Base-by-base conservation (phyloP, 1,284 basidiomycete species). In the Leccinum angustisporum region DNA sequence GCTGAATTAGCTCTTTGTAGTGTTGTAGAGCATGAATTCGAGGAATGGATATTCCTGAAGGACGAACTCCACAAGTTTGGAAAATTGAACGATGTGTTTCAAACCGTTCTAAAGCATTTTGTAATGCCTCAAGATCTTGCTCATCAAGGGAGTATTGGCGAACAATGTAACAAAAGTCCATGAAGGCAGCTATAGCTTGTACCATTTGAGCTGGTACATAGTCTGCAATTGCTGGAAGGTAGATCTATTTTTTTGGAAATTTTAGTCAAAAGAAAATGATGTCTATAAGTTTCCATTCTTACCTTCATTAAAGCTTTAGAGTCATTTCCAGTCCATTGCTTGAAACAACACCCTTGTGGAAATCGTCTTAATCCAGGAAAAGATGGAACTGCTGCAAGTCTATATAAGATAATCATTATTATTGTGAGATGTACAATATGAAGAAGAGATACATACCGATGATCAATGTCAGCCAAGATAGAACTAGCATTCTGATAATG, bases 191-290 rank as follows among this genome's bases (percentile, higher is more conserved):
- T 25, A 65, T 38, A 4, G 59, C 40, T 25, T 54, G 55, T 7
- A 63, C 61, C 61, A 63, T 65, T 18, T 58, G n/a, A 40, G 36
- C 14, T 9, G 61, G 64, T 14, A 65, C 50, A 54, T 63, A 43
- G 13, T 54, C 64, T 31, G 25, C 65, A 7, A 73, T 60, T 13
- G 56, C 63, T 13, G 53, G 62, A 5, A 65, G 34, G 38, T 52
- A 65, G 5, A 65, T 59, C 58, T 65, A 21, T 13, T 25, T 13
- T 30, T 27, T 1, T 14, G 13, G 36, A 7, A 3, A 7, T 3
- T 30, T 27, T 40, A 9, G 16, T 40, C 2, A 40, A 16, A 38
- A 38, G 16, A n/a, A 40, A 40, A n/a, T 40, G 4, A 40, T n/a
- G 5, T n/a, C 16, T n/a, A n/a, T 40, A 40, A 40, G 13, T n/a